phyloP scores from a whole-genome alignment of 768 basidiomycete species.

The Hygrocybe coccinea region DNA sequence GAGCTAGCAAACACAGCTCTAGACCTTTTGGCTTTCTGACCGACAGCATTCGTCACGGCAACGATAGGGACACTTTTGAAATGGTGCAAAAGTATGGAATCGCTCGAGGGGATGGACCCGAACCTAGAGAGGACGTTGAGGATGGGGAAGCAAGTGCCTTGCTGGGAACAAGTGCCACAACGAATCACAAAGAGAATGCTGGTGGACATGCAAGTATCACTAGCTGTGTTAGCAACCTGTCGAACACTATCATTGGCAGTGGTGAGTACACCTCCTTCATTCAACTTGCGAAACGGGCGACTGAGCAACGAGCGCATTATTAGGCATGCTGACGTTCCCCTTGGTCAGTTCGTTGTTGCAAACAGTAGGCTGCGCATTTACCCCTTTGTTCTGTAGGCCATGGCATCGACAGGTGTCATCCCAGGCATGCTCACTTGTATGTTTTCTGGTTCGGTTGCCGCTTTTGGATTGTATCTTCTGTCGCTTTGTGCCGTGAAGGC shows the following conservation, averaged over 20 bases:
- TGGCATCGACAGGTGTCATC: constrained; percentile 85
- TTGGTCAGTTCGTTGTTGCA: constrained; percentile 40
- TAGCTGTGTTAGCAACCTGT: constrained; percentile 72
- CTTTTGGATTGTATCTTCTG: constrained; percentile 86
- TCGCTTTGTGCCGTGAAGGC: constrained; percentile 76
- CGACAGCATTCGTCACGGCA: too few relatives aligned
- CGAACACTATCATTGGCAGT: constrained; percentile 90
- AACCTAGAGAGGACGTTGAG: constrained; percentile 21
- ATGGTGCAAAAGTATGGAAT: constrained; percentile 71
- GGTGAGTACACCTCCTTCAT: constrained; percentile 42
- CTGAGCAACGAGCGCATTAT: constrained; percentile 5
- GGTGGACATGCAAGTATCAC: constrained; percentile 68
- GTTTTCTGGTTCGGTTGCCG: constrained; percentile 70
- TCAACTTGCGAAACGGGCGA: constrained; percentile 5
- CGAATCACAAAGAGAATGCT: constrained; percentile 12
- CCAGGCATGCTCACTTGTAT: constrained; percentile 87
- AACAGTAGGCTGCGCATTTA: not conserved
- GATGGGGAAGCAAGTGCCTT: constrained; percentile 56
- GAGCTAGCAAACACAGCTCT: constrained; percentile 22
- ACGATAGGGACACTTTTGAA: constrained; percentile 35
- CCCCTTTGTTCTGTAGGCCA: constrained; percentile 49
- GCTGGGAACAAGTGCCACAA: constrained; percentile 41
- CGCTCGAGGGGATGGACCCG: constrained; percentile 34
- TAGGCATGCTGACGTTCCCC: constrained; percentile 87
- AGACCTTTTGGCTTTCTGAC: constrained; percentile 44